A percentile compares a stretch with the other conserved stretches of the same genome.
Conservation (phyloP, 352 stramenopile genomes). For the Pythium insidiosum region DNA sequence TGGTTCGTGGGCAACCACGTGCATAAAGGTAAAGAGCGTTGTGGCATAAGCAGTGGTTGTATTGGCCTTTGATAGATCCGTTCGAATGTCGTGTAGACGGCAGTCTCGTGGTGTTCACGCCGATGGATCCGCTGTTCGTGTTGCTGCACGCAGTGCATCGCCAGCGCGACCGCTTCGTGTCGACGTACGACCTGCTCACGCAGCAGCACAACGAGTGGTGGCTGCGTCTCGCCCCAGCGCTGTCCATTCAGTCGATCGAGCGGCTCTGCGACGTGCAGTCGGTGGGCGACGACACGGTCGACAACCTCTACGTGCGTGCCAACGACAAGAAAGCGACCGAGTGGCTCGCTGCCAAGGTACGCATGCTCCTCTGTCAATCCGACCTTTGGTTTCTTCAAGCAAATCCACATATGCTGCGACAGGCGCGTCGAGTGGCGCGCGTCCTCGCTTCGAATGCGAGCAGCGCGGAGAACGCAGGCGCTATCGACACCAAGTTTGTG, state of each 20-base stretch:
- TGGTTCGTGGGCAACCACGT: conserved; percentile 78
- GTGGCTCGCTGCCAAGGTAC: conserved; percentile 47
- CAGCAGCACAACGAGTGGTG: conserved; percentile 48
- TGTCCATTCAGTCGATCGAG: conserved; percentile 24
- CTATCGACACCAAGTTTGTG: conserved; percentile 30
- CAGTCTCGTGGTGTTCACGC: conserved; percentile 49
- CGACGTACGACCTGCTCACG: conserved; percentile 49
- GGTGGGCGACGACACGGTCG: conserved; percentile 30
- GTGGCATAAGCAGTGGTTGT: too few relatives aligned
- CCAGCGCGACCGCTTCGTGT: conserved; percentile 38
- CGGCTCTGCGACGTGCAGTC: conserved; percentile 48
- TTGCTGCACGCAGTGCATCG: conserved; percentile 41
- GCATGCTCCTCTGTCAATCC: background rate
- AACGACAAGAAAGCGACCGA: conserved; percentile 40
- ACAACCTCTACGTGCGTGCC: conserved; percentile 46
- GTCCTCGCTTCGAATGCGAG: conserved; percentile 30
- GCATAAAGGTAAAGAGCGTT: conserved; percentile 26
- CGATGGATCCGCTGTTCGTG: conserved; percentile 66
- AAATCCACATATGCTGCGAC: too few relatives aligned
- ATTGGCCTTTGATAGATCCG: too few relatives aligned
- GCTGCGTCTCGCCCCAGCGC: conserved; percentile 21
- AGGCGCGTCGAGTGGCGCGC: conserved; percentile 22
- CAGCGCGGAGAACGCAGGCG: conserved; percentile 4
- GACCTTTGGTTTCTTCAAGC: too few relatives aligned
- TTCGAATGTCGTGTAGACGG: too few relatives aligned